A percentile compares a stretch with the other conserved stretches of the same genome.
phyloP scores from a whole-genome alignment of 176 grass and related monocot genomes.

The Paspalum notatum region DNA sequence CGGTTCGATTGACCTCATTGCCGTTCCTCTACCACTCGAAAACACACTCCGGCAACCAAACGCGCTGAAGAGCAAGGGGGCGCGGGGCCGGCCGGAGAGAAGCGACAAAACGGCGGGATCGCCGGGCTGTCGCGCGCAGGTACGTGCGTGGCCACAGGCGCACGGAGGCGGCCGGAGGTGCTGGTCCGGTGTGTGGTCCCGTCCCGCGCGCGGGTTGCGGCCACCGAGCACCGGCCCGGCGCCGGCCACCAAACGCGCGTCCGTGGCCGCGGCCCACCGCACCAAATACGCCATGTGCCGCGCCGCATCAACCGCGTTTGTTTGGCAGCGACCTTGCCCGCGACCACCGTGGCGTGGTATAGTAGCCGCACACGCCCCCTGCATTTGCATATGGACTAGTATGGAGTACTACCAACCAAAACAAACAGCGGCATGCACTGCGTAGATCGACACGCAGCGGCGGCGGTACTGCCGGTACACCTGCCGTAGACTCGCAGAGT shows the following conservation, averaged over 20 bases:
- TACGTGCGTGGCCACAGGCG: not conserved
- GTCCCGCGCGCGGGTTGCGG: not conserved
- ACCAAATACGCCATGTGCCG: conserved; percentile 43
- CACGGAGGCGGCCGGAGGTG: not conserved
- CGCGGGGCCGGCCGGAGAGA: not conserved
- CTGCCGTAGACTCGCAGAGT: no score
- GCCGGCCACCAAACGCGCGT: not conserved
- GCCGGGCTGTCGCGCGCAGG: not conserved
- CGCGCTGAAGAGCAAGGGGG: not conserved
- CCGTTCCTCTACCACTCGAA: not conserved
- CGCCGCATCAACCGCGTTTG: conserved; percentile 9
- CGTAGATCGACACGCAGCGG: no score
- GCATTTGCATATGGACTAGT: no score
- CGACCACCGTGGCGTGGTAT: not conserved
- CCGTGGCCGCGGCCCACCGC: conserved; percentile 28
- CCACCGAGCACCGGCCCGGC: no score
- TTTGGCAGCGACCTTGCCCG: not conserved
- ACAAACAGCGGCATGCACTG: not conserved
- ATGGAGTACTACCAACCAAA: no score
- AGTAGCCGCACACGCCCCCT: not conserved
- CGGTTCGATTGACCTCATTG: not conserved
- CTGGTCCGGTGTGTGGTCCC: not conserved
- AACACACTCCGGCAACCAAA: not conserved
- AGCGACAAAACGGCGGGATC: not conserved
- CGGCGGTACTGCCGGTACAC: no score